Conservation (phyloP, 345 rosid genomes). For the Rhodomyrtus tomentosa region DNA sequence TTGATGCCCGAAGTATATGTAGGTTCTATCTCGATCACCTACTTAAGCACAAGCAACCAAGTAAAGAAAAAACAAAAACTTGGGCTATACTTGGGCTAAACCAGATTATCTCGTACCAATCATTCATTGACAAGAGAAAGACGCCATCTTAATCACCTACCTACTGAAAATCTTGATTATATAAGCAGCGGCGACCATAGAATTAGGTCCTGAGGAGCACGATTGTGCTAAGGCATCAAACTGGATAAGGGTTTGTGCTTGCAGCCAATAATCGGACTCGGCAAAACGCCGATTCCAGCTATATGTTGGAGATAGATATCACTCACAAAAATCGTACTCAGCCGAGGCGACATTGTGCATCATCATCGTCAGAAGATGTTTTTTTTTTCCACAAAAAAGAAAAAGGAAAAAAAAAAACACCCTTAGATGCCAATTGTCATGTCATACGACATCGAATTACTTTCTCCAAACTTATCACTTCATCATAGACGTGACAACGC, state of each 20-base stretch:
- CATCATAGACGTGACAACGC: background rate
- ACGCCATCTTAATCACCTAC: background rate
- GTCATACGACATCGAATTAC: background rate
- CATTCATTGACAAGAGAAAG: background rate
- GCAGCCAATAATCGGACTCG: background rate
- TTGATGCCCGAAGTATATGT: background rate
- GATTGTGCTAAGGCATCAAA: background rate
- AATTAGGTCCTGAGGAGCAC: background rate
- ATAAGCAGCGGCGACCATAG: background rate
- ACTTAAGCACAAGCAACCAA: background rate
- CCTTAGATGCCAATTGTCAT: background rate
- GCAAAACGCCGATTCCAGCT: background rate
- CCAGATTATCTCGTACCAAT: background rate
- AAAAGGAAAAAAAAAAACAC: background rate
- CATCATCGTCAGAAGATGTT: background rate
- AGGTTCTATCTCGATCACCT: background rate
- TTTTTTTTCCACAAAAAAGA: too few species aligned
- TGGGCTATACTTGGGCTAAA: background rate
- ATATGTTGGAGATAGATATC: background rate
- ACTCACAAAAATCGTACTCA: background rate
- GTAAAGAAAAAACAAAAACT: background rate
- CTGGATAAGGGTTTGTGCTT: background rate
- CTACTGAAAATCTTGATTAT: background rate
- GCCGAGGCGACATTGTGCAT: background rate
- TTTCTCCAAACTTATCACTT: background rate